Conservation (phyloP, 2,329 filamentous ascomycete genomes). For the Diaporthe helianthi region DNA sequence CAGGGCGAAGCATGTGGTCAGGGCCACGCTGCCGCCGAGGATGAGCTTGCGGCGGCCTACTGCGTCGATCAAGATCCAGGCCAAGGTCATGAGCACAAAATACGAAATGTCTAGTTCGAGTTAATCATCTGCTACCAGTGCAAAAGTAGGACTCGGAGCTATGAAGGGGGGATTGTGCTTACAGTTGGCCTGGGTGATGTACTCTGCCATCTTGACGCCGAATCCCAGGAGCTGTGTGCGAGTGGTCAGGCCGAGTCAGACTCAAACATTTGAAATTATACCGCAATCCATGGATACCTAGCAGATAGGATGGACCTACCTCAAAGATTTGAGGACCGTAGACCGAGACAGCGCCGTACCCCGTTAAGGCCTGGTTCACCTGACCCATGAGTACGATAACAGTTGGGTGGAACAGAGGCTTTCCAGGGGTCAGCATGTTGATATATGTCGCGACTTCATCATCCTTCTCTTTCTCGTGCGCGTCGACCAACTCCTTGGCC, state of each 20-base stretch:
- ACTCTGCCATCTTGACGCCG: constrained; percentile 56
- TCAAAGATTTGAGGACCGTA: constrained; percentile 69
- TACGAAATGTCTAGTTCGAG: constrained; percentile 56
- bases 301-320: background rate
- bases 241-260: background rate
- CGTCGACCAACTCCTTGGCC: constrained; percentile 55
- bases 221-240: constrained; percentile 60
- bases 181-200: constrained; percentile 64
- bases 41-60: constrained; percentile 61
- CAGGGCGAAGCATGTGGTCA: constrained; percentile 58
- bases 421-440: constrained; percentile 63
- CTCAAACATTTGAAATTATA: too few relatives aligned
- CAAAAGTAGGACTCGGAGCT: background rate
- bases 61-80: constrained; percentile 65
- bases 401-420: constrained; percentile 65
- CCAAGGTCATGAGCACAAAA: constrained; percentile 66
- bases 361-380: constrained; percentile 65
- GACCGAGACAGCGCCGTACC: constrained; percentile 66
- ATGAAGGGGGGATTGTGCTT: background rate
- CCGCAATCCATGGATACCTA: too few relatives aligned
- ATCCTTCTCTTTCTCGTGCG: constrained; percentile 56
- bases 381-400: constrained; percentile 69
- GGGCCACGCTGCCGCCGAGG: constrained; percentile 56
- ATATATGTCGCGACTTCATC: constrained; percentile 54
- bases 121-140: background rate